Evolutionary conservation across 495 filamentous ascomycete genomes (phyloP), one percentile per base, ranked within the genome.

Genomic region (Margaritispora aquatica): DNA sequence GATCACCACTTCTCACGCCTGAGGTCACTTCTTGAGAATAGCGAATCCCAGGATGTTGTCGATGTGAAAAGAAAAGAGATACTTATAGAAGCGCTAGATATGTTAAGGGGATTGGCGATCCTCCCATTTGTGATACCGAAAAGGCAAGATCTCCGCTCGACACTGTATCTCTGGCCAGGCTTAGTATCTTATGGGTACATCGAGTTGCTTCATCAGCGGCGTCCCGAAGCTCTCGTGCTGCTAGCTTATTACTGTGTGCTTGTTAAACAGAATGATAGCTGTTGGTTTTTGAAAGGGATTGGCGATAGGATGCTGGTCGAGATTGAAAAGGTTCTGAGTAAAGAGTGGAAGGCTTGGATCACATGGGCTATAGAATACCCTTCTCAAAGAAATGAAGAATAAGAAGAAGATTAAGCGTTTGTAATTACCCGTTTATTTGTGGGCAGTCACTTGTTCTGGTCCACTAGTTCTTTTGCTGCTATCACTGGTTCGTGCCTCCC

Each of bases 201-300:
- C n/a, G 22, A 51, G 20, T 57, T 75, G 26, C 52, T 73, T 1
- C 64, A 67, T 15, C 54, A 64, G 27, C 63, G 55, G 26, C 67
- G 71, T 17, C 73, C 74, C 20, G 65, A 73, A 20, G 70, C 73
- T 15, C 51, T 76, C 26, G 61, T 76, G 38, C 65, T 75, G 7
- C 68, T 76, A 20, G 71, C 68, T 1, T 58, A 73, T 59, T 75
- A 74, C 44, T 74, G 74, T 51, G 67, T 68, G 24, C 55, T 76
- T 9, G 55, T 74, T 34, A 74, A 69, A 44, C 41, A 51, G 19
- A 26, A 68, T 29, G 72, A 68, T 52, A 13, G 54, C 0, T 63
- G 54, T 54, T 75, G 74, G 73, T 76, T 69, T 62, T 57, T 69
- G 41, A 50, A 64, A 5, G 71, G 68, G 4, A 66, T 68, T 44